Conservation (phyloP, 2,329 filamentous ascomycete species). For the Acephala macrosclerotiorum region DNA sequence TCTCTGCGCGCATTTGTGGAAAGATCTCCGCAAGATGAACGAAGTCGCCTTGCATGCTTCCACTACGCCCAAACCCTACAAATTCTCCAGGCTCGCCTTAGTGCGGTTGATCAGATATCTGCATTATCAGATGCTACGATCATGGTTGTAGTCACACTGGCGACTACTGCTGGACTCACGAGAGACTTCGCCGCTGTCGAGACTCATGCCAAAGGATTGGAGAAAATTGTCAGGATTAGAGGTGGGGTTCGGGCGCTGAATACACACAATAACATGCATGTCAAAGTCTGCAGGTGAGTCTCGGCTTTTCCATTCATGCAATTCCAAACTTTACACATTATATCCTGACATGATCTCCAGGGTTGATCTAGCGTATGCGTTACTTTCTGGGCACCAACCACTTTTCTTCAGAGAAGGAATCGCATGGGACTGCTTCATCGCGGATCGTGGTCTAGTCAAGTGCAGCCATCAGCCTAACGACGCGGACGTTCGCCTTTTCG, state of each 20-base stretch:
- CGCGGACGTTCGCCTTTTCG: not conserved
- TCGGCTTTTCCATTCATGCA: not conserved
- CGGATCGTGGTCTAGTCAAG: constrained; percentile 23
- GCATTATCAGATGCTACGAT: not conserved
- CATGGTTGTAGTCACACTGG: not conserved
- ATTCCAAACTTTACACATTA: constrained; percentile 23
- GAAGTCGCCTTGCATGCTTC: not conserved
- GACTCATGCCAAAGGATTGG: constrained; percentile 46
- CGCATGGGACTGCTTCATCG: constrained; percentile 29
- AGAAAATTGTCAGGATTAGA: constrained; percentile 47
- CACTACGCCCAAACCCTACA: constrained; percentile 2
- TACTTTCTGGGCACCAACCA: constrained; percentile 8
- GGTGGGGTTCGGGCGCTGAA: constrained; percentile 45
- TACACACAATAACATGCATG: constrained; percentile 44
- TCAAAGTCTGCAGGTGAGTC: constrained; percentile 46
- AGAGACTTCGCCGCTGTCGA: not conserved
- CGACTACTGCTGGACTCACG: not conserved
- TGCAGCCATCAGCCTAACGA: constrained; percentile 3
- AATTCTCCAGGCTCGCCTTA: not conserved
- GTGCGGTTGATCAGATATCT: not conserved
- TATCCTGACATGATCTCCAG: constrained; percentile 30
- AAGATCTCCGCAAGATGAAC: not conserved
- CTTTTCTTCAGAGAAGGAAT: constrained; percentile 13
- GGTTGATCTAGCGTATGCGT: constrained; percentile 24
- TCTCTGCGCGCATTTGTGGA: not conserved